These are phyloP conservation scores for Cairneyella variabilis DNA, from an alignment of 495 filamentous ascomycete species.

Conservation along the genomic window DNA sequence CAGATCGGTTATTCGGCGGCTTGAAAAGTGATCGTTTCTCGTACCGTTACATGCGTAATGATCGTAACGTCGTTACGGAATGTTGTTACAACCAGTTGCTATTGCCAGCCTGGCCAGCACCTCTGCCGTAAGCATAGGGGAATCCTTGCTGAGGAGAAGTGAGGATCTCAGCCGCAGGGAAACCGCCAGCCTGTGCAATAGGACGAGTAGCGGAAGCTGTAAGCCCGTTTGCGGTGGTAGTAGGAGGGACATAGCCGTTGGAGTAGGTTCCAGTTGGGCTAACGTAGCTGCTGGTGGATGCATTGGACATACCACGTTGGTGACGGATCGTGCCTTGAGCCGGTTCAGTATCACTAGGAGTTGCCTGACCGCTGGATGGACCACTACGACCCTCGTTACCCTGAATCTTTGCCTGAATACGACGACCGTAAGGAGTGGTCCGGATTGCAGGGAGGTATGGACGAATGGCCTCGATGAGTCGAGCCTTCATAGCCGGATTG, in stretches of 20 bases:
- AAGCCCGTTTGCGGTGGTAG: constrained; percentile 15
- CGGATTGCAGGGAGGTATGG: constrained; percentile 79
- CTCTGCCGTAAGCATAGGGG: constrained; percentile 20
- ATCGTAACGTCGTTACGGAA: constrained; percentile 27
- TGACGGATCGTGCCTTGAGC: constrained; percentile 19
- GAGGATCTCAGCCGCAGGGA: constrained; percentile 14
- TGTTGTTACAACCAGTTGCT: constrained; percentile 22
- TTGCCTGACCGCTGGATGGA: constrained; percentile 26
- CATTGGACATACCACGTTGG: constrained; percentile 22
- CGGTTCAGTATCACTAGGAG: constrained; percentile 21
- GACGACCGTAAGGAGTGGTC: constrained; percentile 86
- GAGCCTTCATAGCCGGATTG: constrained; percentile 62
- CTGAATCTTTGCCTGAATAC: constrained; percentile 80
- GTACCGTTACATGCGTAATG: constrained; percentile 31
- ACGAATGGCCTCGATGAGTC: constrained; percentile 76
- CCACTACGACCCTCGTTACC: constrained; percentile 28
- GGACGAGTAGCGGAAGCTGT: constrained; percentile 9
- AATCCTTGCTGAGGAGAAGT: constrained; percentile 12
- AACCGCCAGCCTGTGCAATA: constrained; percentile 9
- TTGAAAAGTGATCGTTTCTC: constrained; percentile 26
- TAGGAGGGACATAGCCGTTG: constrained; percentile 20
- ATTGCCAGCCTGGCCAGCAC: constrained; percentile 17
- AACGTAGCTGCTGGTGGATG: constrained; percentile 10
- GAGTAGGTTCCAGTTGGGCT: constrained; percentile 14
- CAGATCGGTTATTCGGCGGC: constrained; percentile 8